Evolutionary conservation across 495 filamentous ascomycete genomes (phyloP).

Genomic region (Thermothielavioides terrestris): DNA sequence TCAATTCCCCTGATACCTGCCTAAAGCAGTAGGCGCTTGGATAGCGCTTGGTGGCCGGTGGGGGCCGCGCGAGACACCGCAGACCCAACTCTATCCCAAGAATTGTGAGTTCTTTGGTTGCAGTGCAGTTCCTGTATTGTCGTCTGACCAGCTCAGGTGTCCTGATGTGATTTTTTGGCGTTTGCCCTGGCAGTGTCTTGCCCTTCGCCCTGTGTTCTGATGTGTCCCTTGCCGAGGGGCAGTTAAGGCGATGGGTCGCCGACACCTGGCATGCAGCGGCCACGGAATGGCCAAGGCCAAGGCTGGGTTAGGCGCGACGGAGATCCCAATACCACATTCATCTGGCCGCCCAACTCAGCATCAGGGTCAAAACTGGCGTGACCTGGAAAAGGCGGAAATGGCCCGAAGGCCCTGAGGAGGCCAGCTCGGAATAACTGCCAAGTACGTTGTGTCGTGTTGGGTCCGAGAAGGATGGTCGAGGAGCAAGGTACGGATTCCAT

Average conservation of each 20-base stretch:
- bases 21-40: constrained; percentile 17
- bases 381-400: not conserved
- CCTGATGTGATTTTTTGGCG: too few species aligned
- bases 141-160: not conserved
- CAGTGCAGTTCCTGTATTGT: not conserved
- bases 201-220: too few species aligned
- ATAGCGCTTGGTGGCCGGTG: not conserved
- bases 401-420: not conserved
- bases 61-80: too few species aligned
- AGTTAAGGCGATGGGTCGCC: too few species aligned
- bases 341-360: too few species aligned
- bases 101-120: not conserved
- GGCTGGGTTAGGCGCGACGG: not conserved
- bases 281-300: too few species aligned
- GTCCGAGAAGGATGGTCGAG: not conserved
- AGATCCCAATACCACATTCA: not conserved
- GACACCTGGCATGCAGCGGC: too few species aligned
- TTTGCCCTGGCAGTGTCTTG: too few species aligned
- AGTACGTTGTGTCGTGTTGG: not conserved
- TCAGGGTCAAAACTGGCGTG: too few species aligned
- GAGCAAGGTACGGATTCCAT: not conserved
- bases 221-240: too few species aligned
- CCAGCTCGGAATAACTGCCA: not conserved
- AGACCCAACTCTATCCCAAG: not conserved
- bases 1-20: constrained; percentile 16